These are phyloP conservation scores for Eimeria sp. DNA, from an alignment of 169 alveolate genomes.

Conservation along the genomic window DNA sequence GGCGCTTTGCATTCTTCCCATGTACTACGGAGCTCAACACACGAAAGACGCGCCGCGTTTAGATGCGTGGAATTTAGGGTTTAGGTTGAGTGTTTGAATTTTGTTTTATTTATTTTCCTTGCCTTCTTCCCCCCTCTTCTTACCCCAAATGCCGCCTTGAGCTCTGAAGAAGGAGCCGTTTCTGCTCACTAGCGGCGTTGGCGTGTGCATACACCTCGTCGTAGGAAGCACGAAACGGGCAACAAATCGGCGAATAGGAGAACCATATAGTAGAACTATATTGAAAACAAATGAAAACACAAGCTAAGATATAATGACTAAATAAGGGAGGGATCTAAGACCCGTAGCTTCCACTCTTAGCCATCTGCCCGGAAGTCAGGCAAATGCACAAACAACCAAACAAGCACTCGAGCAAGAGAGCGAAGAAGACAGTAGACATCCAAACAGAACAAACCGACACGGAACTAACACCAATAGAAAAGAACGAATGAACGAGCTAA, in stretches of 20 bases:
- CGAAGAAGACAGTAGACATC: neutral
- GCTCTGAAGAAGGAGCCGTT: neutral
- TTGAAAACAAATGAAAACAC: neutral
- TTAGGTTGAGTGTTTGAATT: neutral
- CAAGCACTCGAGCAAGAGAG: neutral
- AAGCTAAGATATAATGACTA: neutral
- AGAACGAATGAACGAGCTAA: neutral
- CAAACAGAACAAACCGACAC: neutral
- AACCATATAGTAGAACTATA: neutral
- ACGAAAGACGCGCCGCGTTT: neutral
- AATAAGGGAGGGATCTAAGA: neutral
- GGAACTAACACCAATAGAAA: neutral
- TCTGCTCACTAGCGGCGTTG: neutral
- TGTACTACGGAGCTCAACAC: neutral
- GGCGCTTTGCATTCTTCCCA: neutral
- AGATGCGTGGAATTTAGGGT: neutral
- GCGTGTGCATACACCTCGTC: neutral
- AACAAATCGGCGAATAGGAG: neutral
- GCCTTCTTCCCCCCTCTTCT: neutral
- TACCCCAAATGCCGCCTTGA: neutral
- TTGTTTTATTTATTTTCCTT: neutral
- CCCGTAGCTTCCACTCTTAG: neutral
- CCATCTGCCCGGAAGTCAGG: neutral
- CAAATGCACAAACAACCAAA: neutral
- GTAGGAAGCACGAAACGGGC: neutral